phyloP scores from a whole-genome alignment of 2,329 filamentous ascomycete species.

The Xylariaceae sp. region DNA sequence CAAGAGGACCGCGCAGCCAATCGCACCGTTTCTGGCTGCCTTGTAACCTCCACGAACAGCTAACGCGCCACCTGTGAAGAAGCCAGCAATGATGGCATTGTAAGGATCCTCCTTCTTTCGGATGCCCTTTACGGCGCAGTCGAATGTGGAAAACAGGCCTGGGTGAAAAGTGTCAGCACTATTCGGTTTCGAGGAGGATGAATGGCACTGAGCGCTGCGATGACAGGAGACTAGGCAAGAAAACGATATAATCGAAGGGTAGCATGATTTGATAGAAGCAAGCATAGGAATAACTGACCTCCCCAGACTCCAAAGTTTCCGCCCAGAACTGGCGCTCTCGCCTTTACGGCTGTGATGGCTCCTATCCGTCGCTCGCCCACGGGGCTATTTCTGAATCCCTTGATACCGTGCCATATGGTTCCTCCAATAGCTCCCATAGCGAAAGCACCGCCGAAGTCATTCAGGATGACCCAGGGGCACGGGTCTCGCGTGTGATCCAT shows the following conservation, averaged over 20 bases:
- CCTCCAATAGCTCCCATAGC: conserved; percentile 66
- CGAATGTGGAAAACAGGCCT: conserved; percentile 81
- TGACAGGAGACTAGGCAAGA: no score
- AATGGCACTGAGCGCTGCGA: no score
- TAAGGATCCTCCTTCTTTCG: conserved; percentile 97
- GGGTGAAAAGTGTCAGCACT: not conserved
- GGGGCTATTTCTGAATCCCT: conserved; percentile 85
- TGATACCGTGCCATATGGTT: conserved; percentile 38
- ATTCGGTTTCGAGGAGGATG: no score
- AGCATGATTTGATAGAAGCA: no score
- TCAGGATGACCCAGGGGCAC: conserved; percentile 93
- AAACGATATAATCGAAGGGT: no score
- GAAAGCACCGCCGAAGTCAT: conserved; percentile 96
- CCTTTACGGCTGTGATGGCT: conserved; percentile 95
- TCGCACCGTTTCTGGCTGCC: conserved; percentile 90
- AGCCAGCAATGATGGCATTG: conserved; percentile 96
- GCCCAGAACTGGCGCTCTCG: conserved; percentile 89
- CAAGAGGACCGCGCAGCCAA: conserved; percentile 89
- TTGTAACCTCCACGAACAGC: conserved; percentile 89
- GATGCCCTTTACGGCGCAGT: conserved; percentile 92
- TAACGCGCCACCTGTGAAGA: conserved; percentile 90
- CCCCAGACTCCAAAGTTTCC: conserved; percentile 99
- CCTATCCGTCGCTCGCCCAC: conserved; percentile 95
- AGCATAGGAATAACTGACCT: conserved; percentile 41
- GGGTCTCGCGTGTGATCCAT: conserved; percentile 98